phyloP scores from a whole-genome alignment of 805 yeast genomes.

The Candida germanica region DNA sequence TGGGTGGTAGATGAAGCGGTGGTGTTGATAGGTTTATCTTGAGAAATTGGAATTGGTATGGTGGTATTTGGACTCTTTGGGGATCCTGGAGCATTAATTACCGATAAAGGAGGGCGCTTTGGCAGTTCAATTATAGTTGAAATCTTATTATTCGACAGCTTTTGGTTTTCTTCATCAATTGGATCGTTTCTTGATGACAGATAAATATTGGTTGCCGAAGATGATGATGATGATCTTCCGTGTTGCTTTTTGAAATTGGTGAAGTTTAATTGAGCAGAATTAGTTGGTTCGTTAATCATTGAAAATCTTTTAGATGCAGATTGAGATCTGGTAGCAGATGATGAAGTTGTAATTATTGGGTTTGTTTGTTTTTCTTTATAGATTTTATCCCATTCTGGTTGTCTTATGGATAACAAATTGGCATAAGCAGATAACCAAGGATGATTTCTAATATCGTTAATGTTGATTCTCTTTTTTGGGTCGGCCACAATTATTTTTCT shows the following conservation, averaged over 20 bases:
- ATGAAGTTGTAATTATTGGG: constrained; percentile 8
- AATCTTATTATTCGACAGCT: neutral
- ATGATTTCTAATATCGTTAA: constrained; percentile 73
- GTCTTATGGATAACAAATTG: constrained; percentile 77
- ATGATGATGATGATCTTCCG: constrained; percentile 34
- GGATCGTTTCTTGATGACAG: neutral
- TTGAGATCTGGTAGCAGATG: neutral
- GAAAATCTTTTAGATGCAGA: constrained; percentile 43
- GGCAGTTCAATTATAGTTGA: constrained; percentile 16
- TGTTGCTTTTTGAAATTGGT: constrained; percentile 21
- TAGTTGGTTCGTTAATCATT: constrained; percentile 41
- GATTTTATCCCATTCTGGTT: constrained; percentile 83
- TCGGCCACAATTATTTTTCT: constrained; percentile 82
- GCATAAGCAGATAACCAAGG: constrained; percentile 87
- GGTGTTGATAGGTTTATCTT: neutral
- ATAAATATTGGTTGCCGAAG: constrained; percentile 3
- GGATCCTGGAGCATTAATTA: constrained; percentile 6
- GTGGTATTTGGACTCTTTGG: constrained; percentile 5
- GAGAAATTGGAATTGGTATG: constrained; percentile 6
- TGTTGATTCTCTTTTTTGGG: constrained; percentile 69
- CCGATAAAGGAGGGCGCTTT: constrained; percentile 13
- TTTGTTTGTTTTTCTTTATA: constrained; percentile 27
- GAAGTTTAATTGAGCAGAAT: constrained; percentile 25
- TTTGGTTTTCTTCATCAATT: neutral
- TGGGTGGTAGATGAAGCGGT: constrained; percentile 16